Evolutionary conservation across 257 asterid species (phyloP).

Genomic region (Misopates orontium): DNA sequence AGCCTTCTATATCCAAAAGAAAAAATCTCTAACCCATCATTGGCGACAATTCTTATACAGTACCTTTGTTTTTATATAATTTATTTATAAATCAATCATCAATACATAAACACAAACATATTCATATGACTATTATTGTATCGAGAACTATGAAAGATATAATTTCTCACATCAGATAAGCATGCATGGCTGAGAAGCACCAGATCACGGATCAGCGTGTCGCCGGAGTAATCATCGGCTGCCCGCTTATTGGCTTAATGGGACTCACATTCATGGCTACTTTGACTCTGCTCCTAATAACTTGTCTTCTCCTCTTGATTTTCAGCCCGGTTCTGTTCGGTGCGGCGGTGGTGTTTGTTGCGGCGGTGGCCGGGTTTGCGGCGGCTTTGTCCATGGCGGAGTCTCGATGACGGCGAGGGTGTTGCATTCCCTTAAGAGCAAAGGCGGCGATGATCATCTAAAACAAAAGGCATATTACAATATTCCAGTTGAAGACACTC

Average conservation of each 20-base stretch:
- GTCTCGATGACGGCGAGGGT: neutral
- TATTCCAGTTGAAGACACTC: no score
- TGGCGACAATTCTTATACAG: no score
- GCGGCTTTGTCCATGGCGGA: slow-evolving; percentile 3
- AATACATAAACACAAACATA: no score
- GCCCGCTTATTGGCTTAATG: neutral
- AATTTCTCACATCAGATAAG: no score
- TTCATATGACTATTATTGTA: no score
- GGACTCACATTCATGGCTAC: neutral
- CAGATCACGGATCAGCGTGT: neutral
- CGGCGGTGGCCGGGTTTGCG: neutral
- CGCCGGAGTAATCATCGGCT: slow-evolving; percentile 6
- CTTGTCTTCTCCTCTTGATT: neutral
- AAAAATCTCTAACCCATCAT: no score
- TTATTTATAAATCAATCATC: no score
- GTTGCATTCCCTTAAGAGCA: neutral
- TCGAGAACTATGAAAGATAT: no score
- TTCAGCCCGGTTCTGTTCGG: slow-evolving; percentile 5
- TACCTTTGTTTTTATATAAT: no score
- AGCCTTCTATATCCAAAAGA: no score
- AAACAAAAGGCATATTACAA: no score
- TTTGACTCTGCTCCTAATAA: neutral
- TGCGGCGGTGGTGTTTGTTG: neutral
- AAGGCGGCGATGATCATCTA: no score
- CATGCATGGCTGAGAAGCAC: neutral